phyloP scores from a whole-genome alignment of 2,329 filamentous ascomycete genomes.

The Chrysoporthe cubensis region DNA sequence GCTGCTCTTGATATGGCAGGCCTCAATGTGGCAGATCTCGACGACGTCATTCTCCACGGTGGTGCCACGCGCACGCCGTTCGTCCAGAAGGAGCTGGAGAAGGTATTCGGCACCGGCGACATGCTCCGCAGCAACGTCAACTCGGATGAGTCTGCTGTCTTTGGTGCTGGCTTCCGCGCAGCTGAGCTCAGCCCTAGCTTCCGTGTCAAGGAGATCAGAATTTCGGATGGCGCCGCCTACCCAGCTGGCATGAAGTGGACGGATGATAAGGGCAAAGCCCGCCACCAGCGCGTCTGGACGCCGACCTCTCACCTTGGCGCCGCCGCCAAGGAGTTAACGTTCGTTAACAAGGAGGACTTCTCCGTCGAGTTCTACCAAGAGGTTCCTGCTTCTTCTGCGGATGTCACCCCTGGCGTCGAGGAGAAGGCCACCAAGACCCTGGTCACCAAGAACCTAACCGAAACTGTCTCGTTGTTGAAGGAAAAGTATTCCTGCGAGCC shows the following conservation, averaged over 20 bases:
- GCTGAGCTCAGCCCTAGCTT: slow-evolving; percentile 93
- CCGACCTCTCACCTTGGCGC: slow-evolving; percentile 74
- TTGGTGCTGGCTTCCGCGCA: slow-evolving; percentile 93
- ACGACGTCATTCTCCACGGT: slow-evolving; percentile 92
- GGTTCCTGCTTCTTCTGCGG: slow-evolving; percentile 50
- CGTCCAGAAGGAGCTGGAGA: slow-evolving; percentile 86
- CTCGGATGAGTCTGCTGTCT: slow-evolving; percentile 93
- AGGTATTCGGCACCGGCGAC: slow-evolving; percentile 68
- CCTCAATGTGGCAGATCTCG: slow-evolving; percentile 74
- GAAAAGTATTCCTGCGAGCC: slow-evolving; percentile 78
- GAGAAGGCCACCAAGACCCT: slow-evolving; percentile 69
- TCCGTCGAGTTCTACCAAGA: slow-evolving; percentile 79
- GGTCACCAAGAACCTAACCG: slow-evolving; percentile 83
- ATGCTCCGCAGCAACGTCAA: slow-evolving; percentile 96
- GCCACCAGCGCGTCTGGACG: slow-evolving; percentile 83
- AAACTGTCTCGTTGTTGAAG: slow-evolving; percentile 76
- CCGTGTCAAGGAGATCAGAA: slow-evolving; percentile 94
- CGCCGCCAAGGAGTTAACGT: slow-evolving; percentile 79
- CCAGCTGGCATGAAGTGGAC: slow-evolving; percentile 76
- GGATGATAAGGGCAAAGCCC: slow-evolving; percentile 67
- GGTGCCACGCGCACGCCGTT: slow-evolving; percentile 91
- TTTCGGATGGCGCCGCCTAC: slow-evolving; percentile 77
- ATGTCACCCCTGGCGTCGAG: slow-evolving; percentile 43
- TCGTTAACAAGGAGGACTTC: slow-evolving; percentile 84
- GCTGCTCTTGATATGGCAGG: slow-evolving; percentile 75